A percentile compares a stretch with the other conserved stretches of the same genome.
phyloP scores from a whole-genome alignment of 208 protist species.

The Acanthamoeba polyphaga region DNA sequence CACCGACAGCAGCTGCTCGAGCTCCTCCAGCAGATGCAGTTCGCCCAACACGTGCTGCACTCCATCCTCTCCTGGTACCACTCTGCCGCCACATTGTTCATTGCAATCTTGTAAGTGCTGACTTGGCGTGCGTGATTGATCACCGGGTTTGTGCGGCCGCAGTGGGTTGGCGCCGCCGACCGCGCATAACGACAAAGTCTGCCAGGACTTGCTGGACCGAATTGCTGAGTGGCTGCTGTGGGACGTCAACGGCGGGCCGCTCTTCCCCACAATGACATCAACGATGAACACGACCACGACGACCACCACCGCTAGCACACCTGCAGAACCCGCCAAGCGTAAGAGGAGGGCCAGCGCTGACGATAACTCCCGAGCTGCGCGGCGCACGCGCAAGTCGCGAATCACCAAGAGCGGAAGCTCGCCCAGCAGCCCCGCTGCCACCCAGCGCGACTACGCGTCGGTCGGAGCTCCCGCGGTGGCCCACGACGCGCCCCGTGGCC shows the following conservation, averaged over 20 bases:
- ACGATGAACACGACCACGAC: neutral
- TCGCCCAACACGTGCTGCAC: neutral
- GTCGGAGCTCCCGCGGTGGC: neutral
- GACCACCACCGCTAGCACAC: neutral
- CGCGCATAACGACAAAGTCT: neutral
- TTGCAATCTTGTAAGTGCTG: no score
- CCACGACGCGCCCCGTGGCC: neutral
- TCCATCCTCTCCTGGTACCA: neutral
- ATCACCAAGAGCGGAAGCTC: neutral
- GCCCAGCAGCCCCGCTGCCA: neutral
- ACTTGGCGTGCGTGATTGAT: no score
- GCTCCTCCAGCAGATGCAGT: neutral
- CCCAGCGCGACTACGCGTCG: neutral
- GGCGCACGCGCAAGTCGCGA: neutral
- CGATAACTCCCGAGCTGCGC: neutral
- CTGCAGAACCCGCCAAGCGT: neutral
- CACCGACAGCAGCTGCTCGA: neutral
- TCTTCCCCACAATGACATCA: neutral
- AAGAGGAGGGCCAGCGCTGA: neutral
- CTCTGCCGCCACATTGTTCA: no score
- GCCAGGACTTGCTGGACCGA: neutral
- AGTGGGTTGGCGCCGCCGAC: neutral
- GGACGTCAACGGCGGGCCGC: neutral
- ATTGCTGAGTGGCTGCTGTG: neutral
- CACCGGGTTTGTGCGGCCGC: neutral